These are phyloP conservation scores for Sporobolomyces pararoseus DNA, from an alignment of 768 basidiomycete species.

Conservation along the genomic window DNA sequence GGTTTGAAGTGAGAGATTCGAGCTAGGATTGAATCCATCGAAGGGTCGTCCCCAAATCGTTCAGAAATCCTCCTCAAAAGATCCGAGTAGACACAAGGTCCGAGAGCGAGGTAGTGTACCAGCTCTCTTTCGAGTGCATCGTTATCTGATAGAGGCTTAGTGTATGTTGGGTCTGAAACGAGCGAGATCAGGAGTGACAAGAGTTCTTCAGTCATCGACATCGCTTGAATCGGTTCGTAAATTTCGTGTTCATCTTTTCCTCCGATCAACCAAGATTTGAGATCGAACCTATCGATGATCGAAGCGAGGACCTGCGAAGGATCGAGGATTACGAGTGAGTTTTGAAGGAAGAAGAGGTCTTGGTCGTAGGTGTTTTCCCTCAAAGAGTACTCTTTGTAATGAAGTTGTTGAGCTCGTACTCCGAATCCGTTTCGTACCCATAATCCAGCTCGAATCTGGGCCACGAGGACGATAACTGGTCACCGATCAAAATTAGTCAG, in stretches of 20 bases:
- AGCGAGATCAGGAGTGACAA: constrained; percentile 82
- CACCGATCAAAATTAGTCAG: not conserved
- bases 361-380: constrained; percentile 96
- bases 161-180: constrained; percentile 73
- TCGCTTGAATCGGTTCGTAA: constrained; percentile 68
- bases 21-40: constrained; percentile 71
- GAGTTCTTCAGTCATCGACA: constrained; percentile 86
- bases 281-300: constrained; percentile 83
- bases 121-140: constrained; percentile 74
- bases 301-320: constrained; percentile 75
- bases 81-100: constrained; percentile 83
- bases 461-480: constrained; percentile 69
- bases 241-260: constrained; percentile 50
- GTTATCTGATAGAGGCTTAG: constrained; percentile 63
- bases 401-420: constrained; percentile 87
- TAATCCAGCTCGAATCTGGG: constrained; percentile 87
- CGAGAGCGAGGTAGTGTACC: constrained; percentile 82
- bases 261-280: constrained; percentile 70
- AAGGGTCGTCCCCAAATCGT: constrained; percentile 73
- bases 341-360: constrained; percentile 84
- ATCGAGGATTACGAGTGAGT: constrained; percentile 69
- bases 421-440: constrained; percentile 98
- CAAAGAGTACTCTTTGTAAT: constrained; percentile 93
- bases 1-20: constrained; percentile 77
- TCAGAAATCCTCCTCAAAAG: constrained; percentile 87